Evolutionary conservation across 352 stramenopile species (phyloP).

Genomic region (Saprolegnia diclina): DNA sequence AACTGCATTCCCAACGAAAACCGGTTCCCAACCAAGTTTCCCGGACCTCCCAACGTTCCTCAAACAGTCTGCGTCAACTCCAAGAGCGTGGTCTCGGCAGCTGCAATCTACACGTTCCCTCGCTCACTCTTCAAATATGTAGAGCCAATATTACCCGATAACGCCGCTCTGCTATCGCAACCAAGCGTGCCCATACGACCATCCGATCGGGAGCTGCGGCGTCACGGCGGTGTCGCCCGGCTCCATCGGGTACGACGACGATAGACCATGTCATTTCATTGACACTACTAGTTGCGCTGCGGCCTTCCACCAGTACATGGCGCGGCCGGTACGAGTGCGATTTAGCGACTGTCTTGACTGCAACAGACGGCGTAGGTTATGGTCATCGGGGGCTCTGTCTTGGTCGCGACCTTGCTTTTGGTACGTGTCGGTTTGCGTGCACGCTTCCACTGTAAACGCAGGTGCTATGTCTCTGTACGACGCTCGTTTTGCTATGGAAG

Average conservation of each 20-base stretch:
- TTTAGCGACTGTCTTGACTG: not conserved
- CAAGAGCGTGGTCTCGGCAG: not conserved
- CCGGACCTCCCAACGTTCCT: constrained; percentile 32
- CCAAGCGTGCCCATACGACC: constrained; percentile 47
- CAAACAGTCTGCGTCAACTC: constrained; percentile 27
- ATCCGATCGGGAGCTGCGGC: constrained; percentile 55
- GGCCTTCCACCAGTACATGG: constrained; percentile 17
- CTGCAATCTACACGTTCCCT: constrained; percentile 27
- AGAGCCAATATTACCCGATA: constrained; percentile 34
- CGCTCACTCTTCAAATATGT: constrained; percentile 13
- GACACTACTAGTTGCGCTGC: constrained; percentile 9
- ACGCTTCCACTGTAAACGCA: no score
- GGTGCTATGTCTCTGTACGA: constrained; percentile 44
- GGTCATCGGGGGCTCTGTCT: not conserved
- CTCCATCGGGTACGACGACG: constrained; percentile 9
- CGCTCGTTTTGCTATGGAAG: constrained; percentile 65
- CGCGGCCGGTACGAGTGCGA: not conserved
- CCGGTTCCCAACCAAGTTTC: constrained; percentile 44
- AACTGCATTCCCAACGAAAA: constrained; percentile 44
- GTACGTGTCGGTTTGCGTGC: no score
- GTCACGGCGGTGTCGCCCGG: constrained; percentile 19
- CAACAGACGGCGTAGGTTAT: not conserved
- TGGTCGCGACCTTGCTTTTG: not conserved
- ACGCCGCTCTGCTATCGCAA: constrained; percentile 47
- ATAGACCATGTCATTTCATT: not conserved